Base-by-base conservation (phyloP, 306 rosid species). In the Calophaca sinica region DNA sequence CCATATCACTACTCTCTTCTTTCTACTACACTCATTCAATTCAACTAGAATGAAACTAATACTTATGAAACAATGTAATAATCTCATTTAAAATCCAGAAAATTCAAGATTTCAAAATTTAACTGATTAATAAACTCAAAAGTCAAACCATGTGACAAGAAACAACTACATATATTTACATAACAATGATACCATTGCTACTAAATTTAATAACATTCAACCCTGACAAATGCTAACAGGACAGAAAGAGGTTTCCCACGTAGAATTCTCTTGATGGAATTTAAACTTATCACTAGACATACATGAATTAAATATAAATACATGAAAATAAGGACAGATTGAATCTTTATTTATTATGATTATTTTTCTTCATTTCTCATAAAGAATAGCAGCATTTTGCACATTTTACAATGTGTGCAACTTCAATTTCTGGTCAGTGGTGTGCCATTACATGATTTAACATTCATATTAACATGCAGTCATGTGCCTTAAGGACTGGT, bases 161-260 rank as follows among this genome's bases (percentile, higher is more conserved):
- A 66, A 41, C 31, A 71, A 38, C n/a, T 14, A 60, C 20, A 57
- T 2, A 57, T 2, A 54, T 52, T 38, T 61, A 35, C 12, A 46
- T 9, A 36, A 48, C 11, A 49, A 32, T 12, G 14, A 31, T 2
- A 61, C 20, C 2, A 35, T 4, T 10, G 20, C n/a, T 62, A 61
- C 12, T 61, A 33, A 62, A 74, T 51, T 49, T 31, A 49, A 32
- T 59, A 60, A 46, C 61, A 26, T 26, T 14, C 13, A 64, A 53
- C 67, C 44, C 15, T 63, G 12, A 39, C 53, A 49, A 77, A 69
- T 36, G 20, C 31, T 61, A 63, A 32, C 35, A 31, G n/a, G 10
- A 41, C 62, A 51, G 14, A 69, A 36, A 69, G 72, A 62, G 49
- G 52, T 45, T 67, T 76, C 32, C 2, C 63, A 60, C 9, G 48